Conservation (phyloP, 345 rosid genomes). For the Lenwebbia sp. region DNA sequence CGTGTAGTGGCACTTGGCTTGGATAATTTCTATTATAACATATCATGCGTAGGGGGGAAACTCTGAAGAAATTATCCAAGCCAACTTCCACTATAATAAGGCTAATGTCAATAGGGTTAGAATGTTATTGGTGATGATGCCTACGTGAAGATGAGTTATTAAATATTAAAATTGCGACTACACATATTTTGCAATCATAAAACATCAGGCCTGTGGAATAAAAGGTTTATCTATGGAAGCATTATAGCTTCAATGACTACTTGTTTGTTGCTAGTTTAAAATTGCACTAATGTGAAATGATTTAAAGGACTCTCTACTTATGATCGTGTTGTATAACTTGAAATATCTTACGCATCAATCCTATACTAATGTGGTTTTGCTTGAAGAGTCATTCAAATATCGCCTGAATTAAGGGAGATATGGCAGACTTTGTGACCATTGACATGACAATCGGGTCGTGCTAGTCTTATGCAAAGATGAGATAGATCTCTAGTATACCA, state of each 20-base stretch:
- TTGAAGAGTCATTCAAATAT: too few relatives aligned
- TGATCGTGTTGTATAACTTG: too few relatives aligned
- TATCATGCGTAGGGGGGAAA: constrained; percentile 6
- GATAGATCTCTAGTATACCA: neutral
- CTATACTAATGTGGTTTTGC: too few relatives aligned
- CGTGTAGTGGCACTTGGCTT: too few relatives aligned
- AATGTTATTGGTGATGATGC: constrained; percentile 53
- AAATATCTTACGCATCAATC: too few relatives aligned
- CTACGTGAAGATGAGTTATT: constrained; percentile 36
- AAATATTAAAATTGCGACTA: neutral
- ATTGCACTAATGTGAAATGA: too few relatives aligned
- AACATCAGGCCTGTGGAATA: too few relatives aligned
- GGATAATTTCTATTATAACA: neutral
- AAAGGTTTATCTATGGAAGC: neutral
- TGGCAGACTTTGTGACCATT: neutral
- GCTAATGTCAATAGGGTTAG: constrained; percentile 38
- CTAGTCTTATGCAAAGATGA: neutral
- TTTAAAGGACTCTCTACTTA: too few relatives aligned
- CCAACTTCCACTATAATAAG: constrained; percentile 25
- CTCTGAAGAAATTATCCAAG: constrained; percentile 18
- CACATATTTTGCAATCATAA: neutral
- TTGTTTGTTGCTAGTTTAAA: too few relatives aligned
- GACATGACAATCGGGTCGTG: neutral
- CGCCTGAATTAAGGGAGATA: neutral
- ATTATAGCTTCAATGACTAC: too few relatives aligned